phyloP scores from a whole-genome alignment of 257 asterid species.

The Plantago elongata region DNA sequence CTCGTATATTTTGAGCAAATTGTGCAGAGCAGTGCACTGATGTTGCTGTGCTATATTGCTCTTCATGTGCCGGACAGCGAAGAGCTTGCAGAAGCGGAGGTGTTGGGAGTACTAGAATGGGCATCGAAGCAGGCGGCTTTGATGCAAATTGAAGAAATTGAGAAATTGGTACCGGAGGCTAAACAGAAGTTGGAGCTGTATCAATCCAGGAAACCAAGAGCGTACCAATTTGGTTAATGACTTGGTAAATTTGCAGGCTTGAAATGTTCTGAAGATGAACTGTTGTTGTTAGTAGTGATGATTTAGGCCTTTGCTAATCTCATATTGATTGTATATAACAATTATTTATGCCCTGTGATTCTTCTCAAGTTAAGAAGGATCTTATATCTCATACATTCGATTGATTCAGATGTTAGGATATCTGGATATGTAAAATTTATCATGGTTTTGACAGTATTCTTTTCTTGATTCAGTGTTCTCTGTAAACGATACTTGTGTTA shows the following conservation, averaged over 20 bases:
- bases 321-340: no score
- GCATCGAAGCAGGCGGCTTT: conserved; percentile 3
- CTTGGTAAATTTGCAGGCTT: background rate
- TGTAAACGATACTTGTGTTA: no score
- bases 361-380: no score
- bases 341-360: no score
- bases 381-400: no score
- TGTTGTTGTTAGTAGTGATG: no score
- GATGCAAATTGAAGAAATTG: conserved; percentile 37
- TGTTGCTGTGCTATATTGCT: conserved; percentile 62
- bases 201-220: conserved; percentile 59
- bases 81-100: conserved; percentile 52
- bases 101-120: conserved; percentile 19
- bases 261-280: background rate
- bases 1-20: conserved; percentile 51
- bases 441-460: no score
- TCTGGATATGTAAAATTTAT: no score
- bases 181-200: conserved; percentile 60
- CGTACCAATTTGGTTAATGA: conserved; percentile 30
- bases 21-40: conserved; percentile 39
- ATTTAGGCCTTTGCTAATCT: no score
- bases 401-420: no score
- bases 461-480: no score
- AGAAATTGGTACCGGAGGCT: conserved; percentile 43
- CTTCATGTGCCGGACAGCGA: conserved; percentile 59